Base-by-base conservation (phyloP, 2,329 filamentous ascomycete species). In the Aspergillus melleus region DNA sequence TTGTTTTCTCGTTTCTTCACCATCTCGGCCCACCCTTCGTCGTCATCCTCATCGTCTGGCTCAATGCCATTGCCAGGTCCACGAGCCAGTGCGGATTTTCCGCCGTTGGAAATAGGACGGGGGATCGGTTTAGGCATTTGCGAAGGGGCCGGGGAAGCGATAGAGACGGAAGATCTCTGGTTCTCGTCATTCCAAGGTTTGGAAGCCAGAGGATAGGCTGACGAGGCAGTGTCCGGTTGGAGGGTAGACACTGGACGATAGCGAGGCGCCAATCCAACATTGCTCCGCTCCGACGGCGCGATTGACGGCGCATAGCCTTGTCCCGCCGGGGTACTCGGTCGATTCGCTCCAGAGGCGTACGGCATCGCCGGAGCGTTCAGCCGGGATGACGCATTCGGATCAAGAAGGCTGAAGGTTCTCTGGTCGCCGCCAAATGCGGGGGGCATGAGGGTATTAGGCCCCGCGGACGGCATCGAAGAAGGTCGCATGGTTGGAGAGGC, bases 201-300 rank as follows among this genome's bases (percentile, higher is more conserved):
- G n/a, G 73, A 66, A 2, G 68, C 67, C 2, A 72, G 64, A 9
- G 74, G 70, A 5, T 72, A 74, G 26, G 74, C 71, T 8, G 71
- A 68, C 3, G 76, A 60, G 6, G 68, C 68, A 4, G 65, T 63
- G 6, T 77, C 74, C 10, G 75, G 71, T 8, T 80, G 81, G 57
- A 83, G 80, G 47, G 89, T 88, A 0, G 91, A 92, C 0, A 98
- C 94, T 1, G 95, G 92, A 50, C 95, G 86, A 77, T 99, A 99
- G 49, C 95, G 88, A 32, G 91, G 89, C 9, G 95, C 92, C 55
- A 96, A 84, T 16, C 95, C 95, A 62, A 97, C 81, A 74, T 96
- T 98, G 81, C 93, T 98, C 62, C 95, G 89, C 79, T 98, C 95
- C 5, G 92, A 96, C 1, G 95, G 95, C 2, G 95, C 94, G 66